These are phyloP conservation scores for Graphiopsis chlorocephala DNA, from an alignment of 2,329 filamentous ascomycete species.

Conservation along the genomic window DNA sequence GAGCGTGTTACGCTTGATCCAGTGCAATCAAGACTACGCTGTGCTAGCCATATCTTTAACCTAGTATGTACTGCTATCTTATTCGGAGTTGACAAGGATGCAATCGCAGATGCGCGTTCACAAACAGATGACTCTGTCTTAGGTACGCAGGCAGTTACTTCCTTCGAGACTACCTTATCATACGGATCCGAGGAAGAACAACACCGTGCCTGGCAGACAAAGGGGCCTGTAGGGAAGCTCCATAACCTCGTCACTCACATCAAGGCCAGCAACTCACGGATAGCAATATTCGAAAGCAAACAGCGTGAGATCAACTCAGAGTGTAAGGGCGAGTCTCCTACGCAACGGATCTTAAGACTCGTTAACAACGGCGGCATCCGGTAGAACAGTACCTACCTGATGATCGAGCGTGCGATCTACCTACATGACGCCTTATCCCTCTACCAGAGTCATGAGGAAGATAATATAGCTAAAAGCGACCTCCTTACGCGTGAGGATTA, in stretches of 20 bases:
- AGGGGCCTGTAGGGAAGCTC: too few species aligned
- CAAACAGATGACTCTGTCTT: too few species aligned
- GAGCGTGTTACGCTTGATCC: slow-evolving; percentile 5
- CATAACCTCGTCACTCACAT: not conserved
- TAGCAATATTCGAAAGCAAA: not conserved
- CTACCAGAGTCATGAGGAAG: not conserved
- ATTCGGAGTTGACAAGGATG: too few species aligned
- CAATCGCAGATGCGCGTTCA: too few species aligned
- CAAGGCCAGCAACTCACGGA: not conserved
- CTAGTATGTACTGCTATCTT: too few species aligned
- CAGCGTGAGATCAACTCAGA: too few species aligned
- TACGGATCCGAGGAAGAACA: slow-evolving; percentile 1
- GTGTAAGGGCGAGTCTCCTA: too few species aligned
- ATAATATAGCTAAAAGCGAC: not conserved
- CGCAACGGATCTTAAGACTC: not conserved
- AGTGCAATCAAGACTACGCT: slow-evolving; percentile 16
- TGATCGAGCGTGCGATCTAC: not conserved
- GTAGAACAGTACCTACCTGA: too few species aligned
- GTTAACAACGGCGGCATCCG: too few species aligned
- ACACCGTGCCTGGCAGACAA: slow-evolving; percentile 20
- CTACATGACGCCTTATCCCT: not conserved
- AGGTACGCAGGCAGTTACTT: too few species aligned
- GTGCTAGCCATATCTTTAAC: slow-evolving; percentile 14
- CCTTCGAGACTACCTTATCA: too few species aligned
- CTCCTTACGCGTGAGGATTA: too few species aligned